Evolutionary conservation across 164 flowering plant genomes (phyloP), one percentile per base, ranked within the genome.

Genomic region (Dillenia turbinata): DNA sequence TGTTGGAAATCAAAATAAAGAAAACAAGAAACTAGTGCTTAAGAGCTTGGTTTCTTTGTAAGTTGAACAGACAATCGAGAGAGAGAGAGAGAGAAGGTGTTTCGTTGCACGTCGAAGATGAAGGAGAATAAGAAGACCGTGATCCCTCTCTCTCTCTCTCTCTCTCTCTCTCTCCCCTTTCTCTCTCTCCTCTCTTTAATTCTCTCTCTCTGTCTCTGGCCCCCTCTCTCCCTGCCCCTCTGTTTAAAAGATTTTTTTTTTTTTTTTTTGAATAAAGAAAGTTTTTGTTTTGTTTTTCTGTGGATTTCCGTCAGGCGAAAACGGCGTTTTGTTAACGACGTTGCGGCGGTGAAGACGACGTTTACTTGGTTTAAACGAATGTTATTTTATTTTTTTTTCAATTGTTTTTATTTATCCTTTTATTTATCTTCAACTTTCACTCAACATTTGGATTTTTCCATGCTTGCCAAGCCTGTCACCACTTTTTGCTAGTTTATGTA

Each of bases 311-410:
- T 64, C 55, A 52, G 62, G 9, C 0, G 9, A 8, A 44, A 68
- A 75, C 81, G 77, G 49, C 69, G 77, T 74, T 69, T 13, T 3
- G 12, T 33, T 73, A 66, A 83, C 85, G 79, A 9, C 79, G 83
- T 77, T 75, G 73, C 71, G 76, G 76, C 73, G 65, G 59, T 5
- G 11, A 12, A 59, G 54, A 75, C 81, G 76, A 44, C 77, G 86
- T 81, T 19, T 69, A 63, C 13, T 6, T 40, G 49, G 24, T 17
- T 1, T 52, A 19, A 10, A 9, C 54, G 54, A 14, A 14, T 15
- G 2, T 9, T 9, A 9, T 51, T 19, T 51, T 51, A 14, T 9
- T 2, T 15, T 15, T 6, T 50, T 8, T 5, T 19, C 13, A 51
- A 51, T 52, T 52, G 7, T 15, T 14, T 1, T 52, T 3, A 4